Evolutionary conservation across 2,329 filamentous ascomycete species (phyloP).

Genomic region (Fusarium sp.): DNA sequence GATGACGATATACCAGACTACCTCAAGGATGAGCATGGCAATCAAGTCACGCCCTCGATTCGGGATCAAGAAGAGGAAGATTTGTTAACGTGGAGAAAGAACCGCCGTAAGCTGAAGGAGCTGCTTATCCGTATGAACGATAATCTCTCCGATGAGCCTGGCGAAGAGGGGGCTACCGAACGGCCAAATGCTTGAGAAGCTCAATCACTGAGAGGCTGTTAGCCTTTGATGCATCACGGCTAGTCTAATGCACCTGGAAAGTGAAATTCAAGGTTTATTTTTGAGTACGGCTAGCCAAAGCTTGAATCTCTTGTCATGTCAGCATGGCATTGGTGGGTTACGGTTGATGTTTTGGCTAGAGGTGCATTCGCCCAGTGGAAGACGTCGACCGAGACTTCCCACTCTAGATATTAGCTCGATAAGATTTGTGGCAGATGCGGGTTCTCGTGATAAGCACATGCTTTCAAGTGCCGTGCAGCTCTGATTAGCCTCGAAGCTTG

Average conservation of each 20-base stretch:
- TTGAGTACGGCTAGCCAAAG: background rate
- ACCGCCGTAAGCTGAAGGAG: conserved; percentile 57
- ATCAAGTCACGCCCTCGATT: conserved; percentile 69
- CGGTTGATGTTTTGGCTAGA: background rate
- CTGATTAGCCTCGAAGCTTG: background rate
- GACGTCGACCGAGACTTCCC: background rate
- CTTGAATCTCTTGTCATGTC: background rate
- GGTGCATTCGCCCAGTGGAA: background rate
- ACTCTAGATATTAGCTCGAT: background rate
- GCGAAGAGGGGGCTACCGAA: conserved; percentile 42
- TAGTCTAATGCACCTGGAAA: background rate
- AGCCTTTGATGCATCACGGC: background rate
- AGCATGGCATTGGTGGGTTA: background rate
- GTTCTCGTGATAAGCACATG: background rate
- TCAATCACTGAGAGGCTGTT: background rate
- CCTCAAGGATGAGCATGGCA: conserved; percentile 62
- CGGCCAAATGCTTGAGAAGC: background rate
- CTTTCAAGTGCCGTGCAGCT: background rate
- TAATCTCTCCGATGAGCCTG: conserved; percentile 59
- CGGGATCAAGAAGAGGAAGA: conserved; percentile 63
- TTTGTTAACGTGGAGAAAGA: conserved; percentile 56
- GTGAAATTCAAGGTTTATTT: conserved; percentile 15
- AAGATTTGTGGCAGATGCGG: background rate
- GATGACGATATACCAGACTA: conserved; percentile 58
- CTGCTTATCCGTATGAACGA: conserved; percentile 58